phyloP scores from a whole-genome alignment of 371 early-diverging fungal species.

The Saksenaea oblongispora region DNA sequence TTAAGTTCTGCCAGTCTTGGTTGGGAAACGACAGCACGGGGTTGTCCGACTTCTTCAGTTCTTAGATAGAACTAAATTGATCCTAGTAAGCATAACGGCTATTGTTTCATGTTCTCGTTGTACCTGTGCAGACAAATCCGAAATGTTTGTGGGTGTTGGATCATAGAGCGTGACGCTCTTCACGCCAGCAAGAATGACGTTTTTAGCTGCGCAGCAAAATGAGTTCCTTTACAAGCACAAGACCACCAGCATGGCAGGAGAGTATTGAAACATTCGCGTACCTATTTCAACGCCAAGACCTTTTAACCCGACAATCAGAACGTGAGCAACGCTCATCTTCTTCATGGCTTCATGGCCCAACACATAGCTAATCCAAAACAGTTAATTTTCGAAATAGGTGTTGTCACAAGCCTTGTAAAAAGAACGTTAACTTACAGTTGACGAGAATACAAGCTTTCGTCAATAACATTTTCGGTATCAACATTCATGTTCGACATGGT shows the following conservation, averaged over 20 bases:
- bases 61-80: slow-evolving; percentile 89
- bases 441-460: slow-evolving; percentile 96
- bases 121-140: slow-evolving; percentile 96
- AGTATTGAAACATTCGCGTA: slow-evolving; percentile 24
- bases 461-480: slow-evolving; percentile 67
- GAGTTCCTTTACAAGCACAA: neutral
- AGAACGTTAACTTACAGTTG: slow-evolving; percentile 83
- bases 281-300: slow-evolving; percentile 99
- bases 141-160: slow-evolving; percentile 66
- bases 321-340: slow-evolving; percentile 96
- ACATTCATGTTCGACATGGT: slow-evolving; percentile 34
- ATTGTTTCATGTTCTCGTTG: neutral
- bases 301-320: slow-evolving; percentile 95
- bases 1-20: slow-evolving; percentile 96
- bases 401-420: neutral
- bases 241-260: neutral
- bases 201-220: slow-evolving; percentile 79
- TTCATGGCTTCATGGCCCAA: slow-evolving; percentile 99
- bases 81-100: neutral
- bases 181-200: slow-evolving; percentile 98
- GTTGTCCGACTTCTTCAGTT: slow-evolving; percentile 90
- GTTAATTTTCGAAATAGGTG: neutral
- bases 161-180: slow-evolving; percentile 97
- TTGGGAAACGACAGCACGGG: slow-evolving; percentile 79
- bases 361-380: slow-evolving; percentile 78